Conservation (phyloP, 257 asterid species). For the Schizonepeta tenuifolia region DNA sequence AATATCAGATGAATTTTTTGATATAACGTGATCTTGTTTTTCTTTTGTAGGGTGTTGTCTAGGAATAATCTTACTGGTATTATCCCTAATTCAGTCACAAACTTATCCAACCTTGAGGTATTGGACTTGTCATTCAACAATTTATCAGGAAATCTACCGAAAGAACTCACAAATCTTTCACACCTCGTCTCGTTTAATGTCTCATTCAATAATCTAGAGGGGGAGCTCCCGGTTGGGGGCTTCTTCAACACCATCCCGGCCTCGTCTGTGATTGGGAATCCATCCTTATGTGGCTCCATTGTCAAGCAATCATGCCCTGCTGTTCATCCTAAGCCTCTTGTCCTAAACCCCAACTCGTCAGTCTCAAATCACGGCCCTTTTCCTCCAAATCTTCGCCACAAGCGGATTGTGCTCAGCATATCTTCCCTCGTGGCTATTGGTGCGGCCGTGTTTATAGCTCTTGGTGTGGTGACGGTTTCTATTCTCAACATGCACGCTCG, state of each 20-base stretch:
- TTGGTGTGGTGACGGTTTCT: conserved; percentile 75
- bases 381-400: conserved; percentile 52
- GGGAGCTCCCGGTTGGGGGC: conserved; percentile 85
- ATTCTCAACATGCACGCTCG: conserved; percentile 73
- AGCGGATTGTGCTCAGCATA: conserved; percentile 67
- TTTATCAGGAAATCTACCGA: conserved; percentile 69
- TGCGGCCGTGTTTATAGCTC: conserved; percentile 81
- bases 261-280: conserved; percentile 72
- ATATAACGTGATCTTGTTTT: conserved; percentile 5
- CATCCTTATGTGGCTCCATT: conserved; percentile 79
- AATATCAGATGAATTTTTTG: conserved; percentile 1
- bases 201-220: conserved; percentile 72
- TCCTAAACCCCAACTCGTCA: conserved; percentile 80
- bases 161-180: conserved; percentile 66
- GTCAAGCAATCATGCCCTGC: conserved; percentile 78
- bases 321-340: conserved; percentile 87
- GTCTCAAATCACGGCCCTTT: conserved; percentile 53
- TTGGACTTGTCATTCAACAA: conserved; percentile 79
- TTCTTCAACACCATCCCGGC: conserved; percentile 73
- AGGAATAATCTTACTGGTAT: conserved; percentile 68
- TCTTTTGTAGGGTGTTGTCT: conserved; percentile 62
- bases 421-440: conserved; percentile 87
- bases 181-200: conserved; percentile 63
- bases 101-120: conserved; percentile 58
- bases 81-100: conserved; percentile 56